Conservation (phyloP, 352 stramenopile genomes). For the Albugo laibachii region DNA sequence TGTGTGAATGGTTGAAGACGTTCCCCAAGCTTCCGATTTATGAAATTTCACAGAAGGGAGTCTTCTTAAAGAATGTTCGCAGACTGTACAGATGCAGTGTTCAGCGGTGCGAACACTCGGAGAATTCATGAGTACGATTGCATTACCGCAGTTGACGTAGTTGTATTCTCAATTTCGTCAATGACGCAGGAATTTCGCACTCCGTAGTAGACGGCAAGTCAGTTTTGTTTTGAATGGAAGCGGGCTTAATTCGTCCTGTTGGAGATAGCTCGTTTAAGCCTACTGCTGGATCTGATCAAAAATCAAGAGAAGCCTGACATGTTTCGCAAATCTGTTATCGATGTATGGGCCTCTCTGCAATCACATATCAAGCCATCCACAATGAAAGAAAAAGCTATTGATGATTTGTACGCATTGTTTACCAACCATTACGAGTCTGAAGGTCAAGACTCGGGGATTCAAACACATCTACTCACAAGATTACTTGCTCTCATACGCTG, state of each 20-base stretch:
- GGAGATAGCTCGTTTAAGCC: no score
- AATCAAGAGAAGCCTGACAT: no score
- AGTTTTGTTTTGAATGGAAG: no score
- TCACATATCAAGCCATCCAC: background rate
- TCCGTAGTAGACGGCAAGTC: no score
- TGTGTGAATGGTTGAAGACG: background rate
- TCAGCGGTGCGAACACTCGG: conserved; percentile 4
- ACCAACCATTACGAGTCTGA: no score
- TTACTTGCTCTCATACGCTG: background rate
- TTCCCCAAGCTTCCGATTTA: no score
- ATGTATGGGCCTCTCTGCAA: conserved; percentile 5
- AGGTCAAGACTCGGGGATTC: no score
- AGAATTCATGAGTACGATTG: conserved; percentile 6
- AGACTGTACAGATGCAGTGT: background rate
- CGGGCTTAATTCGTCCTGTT: no score
- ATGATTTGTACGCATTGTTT: background rate
- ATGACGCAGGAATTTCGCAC: no score
- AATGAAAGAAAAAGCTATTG: conserved; percentile 1
- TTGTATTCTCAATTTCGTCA: background rate
- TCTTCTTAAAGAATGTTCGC: no score
- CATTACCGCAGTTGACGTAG: background rate
- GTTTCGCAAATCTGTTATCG: background rate
- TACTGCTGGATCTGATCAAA: no score
- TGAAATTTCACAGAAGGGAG: no score
- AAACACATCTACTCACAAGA: background rate